Evolutionary conservation across 148 eudicot genomes (phyloP).

Genomic region (Vaccinium vitisidaea): DNA sequence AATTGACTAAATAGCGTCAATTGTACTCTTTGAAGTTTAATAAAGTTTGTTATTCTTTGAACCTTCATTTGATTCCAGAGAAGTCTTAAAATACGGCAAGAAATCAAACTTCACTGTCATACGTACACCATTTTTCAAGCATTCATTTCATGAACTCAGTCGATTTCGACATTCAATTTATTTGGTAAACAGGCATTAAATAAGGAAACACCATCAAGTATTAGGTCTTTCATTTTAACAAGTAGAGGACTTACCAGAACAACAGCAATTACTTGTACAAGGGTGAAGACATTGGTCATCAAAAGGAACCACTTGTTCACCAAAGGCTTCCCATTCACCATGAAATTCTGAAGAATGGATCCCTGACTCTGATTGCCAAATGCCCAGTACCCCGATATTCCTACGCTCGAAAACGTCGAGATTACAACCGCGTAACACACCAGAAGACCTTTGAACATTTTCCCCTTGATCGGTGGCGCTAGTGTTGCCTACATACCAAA

Average conservation of each 20-base stretch:
- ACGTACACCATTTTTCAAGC: too few relatives aligned
- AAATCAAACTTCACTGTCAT: too few relatives aligned
- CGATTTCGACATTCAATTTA: too few relatives aligned
- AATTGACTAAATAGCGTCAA: too few relatives aligned
- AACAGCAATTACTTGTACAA: slow-evolving; percentile 58
- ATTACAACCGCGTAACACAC: slow-evolving; percentile 59
- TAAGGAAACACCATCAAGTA: not conserved
- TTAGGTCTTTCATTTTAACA: too few relatives aligned
- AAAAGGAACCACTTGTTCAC: slow-evolving; percentile 64
- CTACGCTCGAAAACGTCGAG: slow-evolving; percentile 61
- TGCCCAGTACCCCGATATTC: slow-evolving; percentile 78
- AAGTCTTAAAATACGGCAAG: too few relatives aligned
- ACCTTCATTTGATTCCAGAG: too few relatives aligned
- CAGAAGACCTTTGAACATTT: slow-evolving; percentile 72
- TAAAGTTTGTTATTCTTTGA: too few relatives aligned
- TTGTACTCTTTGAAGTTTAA: too few relatives aligned
- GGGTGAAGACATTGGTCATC: slow-evolving; percentile 54
- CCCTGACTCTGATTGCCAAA: slow-evolving; percentile 56
- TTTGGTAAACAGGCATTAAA: too few relatives aligned
- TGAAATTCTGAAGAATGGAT: slow-evolving; percentile 54
- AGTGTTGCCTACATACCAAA: slow-evolving; percentile 53
- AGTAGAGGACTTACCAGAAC: slow-evolving; percentile 35
- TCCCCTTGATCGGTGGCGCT: slow-evolving; percentile 74
- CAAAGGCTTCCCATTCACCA: slow-evolving; percentile 36
- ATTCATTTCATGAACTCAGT: too few relatives aligned